These are phyloP conservation scores for Apophysomyces sp. DNA, from an alignment of 371 early-diverging fungal species.

Conservation along the genomic window DNA sequence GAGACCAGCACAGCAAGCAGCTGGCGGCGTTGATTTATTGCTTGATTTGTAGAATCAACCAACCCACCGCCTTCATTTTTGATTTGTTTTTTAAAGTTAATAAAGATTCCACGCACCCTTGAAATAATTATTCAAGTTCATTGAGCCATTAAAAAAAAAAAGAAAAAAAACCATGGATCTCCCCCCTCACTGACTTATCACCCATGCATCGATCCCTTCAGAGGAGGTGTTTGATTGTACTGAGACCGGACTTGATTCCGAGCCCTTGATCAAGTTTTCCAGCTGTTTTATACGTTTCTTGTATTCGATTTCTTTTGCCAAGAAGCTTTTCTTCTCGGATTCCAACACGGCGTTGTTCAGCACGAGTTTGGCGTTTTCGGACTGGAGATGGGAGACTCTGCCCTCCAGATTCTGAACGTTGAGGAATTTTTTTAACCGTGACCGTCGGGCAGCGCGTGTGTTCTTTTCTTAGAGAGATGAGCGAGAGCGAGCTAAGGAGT, in stretches of 20 bases:
- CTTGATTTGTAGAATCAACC: slow-evolving; percentile 23
- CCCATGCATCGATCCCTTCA: background rate
- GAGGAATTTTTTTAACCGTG: slow-evolving; percentile 82
- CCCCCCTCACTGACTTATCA: background rate
- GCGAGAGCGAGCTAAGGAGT: background rate
- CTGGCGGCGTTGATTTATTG: slow-evolving; percentile 28
- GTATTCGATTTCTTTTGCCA: slow-evolving; percentile 68
- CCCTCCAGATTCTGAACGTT: slow-evolving; percentile 81
- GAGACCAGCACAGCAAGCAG: slow-evolving; percentile 25
- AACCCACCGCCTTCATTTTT: background rate
- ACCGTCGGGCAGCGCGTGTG: slow-evolving; percentile 92
- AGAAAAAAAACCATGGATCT: too few relatives aligned
- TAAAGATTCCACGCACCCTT: too few relatives aligned
- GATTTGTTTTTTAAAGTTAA: background rate
- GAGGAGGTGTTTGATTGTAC: background rate
- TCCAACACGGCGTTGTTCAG: slow-evolving; percentile 73
- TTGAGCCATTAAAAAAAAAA: too few relatives aligned
- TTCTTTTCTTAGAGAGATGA: slow-evolving; percentile 49
- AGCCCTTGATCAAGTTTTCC: slow-evolving; percentile 37
- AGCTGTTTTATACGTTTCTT: slow-evolving; percentile 64
- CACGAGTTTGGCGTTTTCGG: slow-evolving; percentile 69
- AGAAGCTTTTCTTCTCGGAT: slow-evolving; percentile 60
- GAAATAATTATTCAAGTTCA: too few relatives aligned
- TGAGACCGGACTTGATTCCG: background rate
- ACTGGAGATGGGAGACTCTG: slow-evolving; percentile 72